These are phyloP conservation scores for Gossypium turneri DNA, from an alignment of 345 rosid species.

Conservation along the genomic window DNA sequence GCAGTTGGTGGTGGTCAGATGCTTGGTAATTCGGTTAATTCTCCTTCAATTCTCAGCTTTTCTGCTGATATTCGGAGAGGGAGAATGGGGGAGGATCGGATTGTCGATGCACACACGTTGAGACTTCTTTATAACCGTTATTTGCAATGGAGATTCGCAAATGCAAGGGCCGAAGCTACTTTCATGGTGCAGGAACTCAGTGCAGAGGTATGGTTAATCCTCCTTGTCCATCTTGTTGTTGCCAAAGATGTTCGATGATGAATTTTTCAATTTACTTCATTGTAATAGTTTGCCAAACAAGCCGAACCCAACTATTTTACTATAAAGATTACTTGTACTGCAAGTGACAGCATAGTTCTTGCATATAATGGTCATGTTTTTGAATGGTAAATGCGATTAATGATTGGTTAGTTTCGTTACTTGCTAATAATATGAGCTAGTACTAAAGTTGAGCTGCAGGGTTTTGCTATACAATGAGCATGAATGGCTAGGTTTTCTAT, in stretches of 20 bases:
- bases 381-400: background rate
- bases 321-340: background rate
- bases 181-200: conserved; percentile 54
- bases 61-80: conserved; percentile 86
- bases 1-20: conserved; percentile 35
- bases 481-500: background rate
- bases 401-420: too few relatives aligned
- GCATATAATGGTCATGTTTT: background rate
- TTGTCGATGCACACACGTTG: conserved; percentile 74
- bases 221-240: conserved; percentile 7
- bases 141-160: conserved; percentile 84
- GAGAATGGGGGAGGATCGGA: conserved; percentile 68
- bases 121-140: conserved; percentile 79
- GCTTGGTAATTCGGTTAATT: conserved; percentile 37
- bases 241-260: background rate
- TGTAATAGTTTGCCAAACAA: background rate
- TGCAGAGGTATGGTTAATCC: conserved; percentile 61
- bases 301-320: background rate
- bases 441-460: background rate
- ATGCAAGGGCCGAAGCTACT: conserved; percentile 73
- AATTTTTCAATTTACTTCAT: background rate
- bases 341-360: conserved; percentile 4
- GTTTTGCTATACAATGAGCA: background rate
- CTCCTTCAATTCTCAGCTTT: conserved; percentile 83
- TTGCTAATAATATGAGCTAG: too few relatives aligned